These are phyloP conservation scores for Syzygium malaccense DNA, from an alignment of 441 rosid genomes.

Conservation along the genomic window DNA sequence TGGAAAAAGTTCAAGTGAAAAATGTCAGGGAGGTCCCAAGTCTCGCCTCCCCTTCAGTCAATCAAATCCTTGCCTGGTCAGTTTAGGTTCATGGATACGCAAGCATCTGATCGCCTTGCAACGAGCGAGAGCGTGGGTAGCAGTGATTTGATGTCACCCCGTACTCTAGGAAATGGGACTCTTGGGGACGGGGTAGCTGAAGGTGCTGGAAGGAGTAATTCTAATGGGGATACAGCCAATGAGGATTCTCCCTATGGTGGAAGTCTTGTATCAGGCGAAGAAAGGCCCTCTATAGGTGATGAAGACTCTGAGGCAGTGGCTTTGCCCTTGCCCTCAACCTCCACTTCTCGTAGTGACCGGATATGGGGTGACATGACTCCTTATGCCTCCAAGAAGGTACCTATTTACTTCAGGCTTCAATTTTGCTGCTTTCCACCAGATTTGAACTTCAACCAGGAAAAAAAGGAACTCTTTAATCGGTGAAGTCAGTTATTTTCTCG, in stretches of 20 bases:
- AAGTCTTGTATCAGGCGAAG: conserved; percentile 28
- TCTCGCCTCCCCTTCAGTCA: conserved; percentile 45
- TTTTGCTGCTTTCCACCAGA: neutral
- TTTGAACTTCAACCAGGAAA: neutral
- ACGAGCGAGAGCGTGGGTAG: conserved; percentile 15
- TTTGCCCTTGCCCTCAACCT: conserved; percentile 38
- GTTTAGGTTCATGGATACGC: conserved; percentile 47
- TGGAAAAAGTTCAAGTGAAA: conserved; percentile 13
- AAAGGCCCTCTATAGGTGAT: conserved; percentile 34
- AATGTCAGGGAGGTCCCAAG: conserved; percentile 47
- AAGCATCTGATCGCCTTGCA: conserved; percentile 29
- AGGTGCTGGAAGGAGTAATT: conserved; percentile 21
- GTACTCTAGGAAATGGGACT: conserved; percentile 31
- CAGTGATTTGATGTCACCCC: conserved; percentile 15
- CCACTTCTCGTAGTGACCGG: conserved; percentile 38
- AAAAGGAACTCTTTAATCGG: neutral
- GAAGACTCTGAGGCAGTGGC: conserved; percentile 42
- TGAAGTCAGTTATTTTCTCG: neutral
- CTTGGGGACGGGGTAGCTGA: conserved; percentile 24
- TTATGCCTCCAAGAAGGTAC: conserved; percentile 76
- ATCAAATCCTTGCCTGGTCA: conserved; percentile 72
- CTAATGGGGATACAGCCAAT: conserved; percentile 22
- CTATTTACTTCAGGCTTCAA: neutral
- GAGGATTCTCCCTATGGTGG: conserved; percentile 84
- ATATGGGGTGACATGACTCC: conserved; percentile 81